Percentiles rank a stretch among this genome's conserved stretches.
phyloP scores from a whole-genome alignment of 805 yeast species.

The Pichia manshurica region DNA sequence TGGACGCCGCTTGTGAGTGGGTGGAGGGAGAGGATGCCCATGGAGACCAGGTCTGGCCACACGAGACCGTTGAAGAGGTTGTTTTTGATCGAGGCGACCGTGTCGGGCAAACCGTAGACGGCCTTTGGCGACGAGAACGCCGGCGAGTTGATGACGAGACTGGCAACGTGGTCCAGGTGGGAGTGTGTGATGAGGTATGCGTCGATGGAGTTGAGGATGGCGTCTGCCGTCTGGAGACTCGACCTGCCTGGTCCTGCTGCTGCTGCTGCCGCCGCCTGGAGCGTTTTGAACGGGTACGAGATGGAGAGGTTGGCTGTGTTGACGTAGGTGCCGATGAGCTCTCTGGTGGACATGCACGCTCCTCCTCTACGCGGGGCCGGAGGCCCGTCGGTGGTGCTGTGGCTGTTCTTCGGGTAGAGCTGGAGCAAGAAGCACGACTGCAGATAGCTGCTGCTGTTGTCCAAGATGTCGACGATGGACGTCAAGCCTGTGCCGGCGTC shows the following conservation, averaged over 20 bases:
- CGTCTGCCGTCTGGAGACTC: constrained; percentile 3
- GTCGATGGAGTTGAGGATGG: constrained; percentile 33
- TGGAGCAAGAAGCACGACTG: constrained; percentile 12
- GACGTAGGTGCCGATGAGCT: not conserved
- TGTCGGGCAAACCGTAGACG: constrained; percentile 48
- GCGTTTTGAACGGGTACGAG: constrained; percentile 1
- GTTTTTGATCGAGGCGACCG: constrained; percentile 45
- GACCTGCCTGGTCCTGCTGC: not conserved
- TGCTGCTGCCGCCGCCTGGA: not conserved
- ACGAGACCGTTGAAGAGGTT: constrained; percentile 66
- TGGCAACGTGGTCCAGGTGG: constrained; percentile 76
- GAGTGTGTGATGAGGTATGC: constrained; percentile 67
- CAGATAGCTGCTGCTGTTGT: not conserved
- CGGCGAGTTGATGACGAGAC: constrained; percentile 68
- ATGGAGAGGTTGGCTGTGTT: not conserved
- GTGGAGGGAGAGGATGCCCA: constrained; percentile 23
- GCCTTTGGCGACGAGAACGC: constrained; percentile 35
- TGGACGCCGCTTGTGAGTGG: constrained; percentile 11
- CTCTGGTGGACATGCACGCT: not conserved
- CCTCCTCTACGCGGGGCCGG: too few species aligned
- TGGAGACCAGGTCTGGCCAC: constrained; percentile 68
- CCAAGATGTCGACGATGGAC: constrained; percentile 39
- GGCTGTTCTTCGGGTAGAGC: constrained; percentile 13
- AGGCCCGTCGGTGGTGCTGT: not conserved
- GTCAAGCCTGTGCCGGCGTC: constrained; percentile 80